Conservation (phyloP, 1,139 yeast genomes). For the Geotrichum phurueaensis region DNA sequence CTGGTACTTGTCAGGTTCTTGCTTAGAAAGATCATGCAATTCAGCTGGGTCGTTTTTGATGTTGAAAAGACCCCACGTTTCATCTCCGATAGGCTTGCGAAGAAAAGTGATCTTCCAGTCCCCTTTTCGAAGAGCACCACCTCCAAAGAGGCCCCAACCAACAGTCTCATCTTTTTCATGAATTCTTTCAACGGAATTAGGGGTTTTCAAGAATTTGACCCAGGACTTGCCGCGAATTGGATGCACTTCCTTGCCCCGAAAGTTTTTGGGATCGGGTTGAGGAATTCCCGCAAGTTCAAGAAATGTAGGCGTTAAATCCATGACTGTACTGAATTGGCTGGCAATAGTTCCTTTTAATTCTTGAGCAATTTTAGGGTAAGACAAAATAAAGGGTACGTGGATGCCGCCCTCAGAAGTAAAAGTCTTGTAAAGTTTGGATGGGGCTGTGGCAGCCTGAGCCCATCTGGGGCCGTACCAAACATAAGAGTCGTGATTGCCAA, state of each 20-base stretch:
- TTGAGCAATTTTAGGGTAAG: constrained; percentile 18
- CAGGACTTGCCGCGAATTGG: constrained; percentile 43
- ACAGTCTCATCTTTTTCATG: constrained; percentile 40
- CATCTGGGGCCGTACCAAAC: constrained; percentile 53
- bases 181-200: constrained; percentile 12
- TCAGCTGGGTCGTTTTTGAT: constrained; percentile 46
- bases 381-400: constrained; percentile 44
- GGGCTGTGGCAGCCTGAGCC: constrained; percentile 64
- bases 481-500: constrained; percentile 47
- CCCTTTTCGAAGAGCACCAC: constrained; percentile 52
- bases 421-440: constrained; percentile 46
- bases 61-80: constrained; percentile 47
- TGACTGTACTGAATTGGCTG: constrained; percentile 47
- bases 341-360: constrained; percentile 30
- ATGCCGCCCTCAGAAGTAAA: constrained; percentile 55
- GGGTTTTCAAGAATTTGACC: constrained; percentile 22
- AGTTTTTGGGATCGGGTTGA: constrained; percentile 27
- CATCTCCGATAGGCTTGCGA: constrained; percentile 46
- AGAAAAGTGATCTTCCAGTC: constrained; percentile 45
- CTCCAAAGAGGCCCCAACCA: constrained; percentile 56
- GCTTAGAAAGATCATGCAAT: constrained; percentile 38
- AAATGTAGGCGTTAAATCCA: constrained; percentile 53
- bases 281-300: constrained; percentile 44
- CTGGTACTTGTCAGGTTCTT: constrained; percentile 35
- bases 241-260: constrained; percentile 40